A percentile compares a stretch with the other conserved stretches of the same genome.
Evolutionary conservation across 2,329 filamentous ascomycete genomes (phyloP).

Genomic region (Aspergillus brunneoviolaceus): DNA sequence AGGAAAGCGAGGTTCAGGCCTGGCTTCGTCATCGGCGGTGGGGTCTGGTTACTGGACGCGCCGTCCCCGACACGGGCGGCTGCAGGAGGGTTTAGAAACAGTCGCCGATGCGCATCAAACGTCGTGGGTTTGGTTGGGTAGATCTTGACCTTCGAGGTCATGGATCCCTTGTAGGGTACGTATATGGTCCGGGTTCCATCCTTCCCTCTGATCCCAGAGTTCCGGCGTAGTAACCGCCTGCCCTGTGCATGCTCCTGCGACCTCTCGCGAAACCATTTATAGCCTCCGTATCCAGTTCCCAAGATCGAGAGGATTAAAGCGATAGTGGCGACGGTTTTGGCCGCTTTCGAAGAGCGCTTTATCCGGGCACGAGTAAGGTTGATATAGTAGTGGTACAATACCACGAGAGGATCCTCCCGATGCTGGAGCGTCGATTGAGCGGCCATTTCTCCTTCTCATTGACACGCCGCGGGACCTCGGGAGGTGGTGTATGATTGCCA

Average conservation of each 20-base stretch:
- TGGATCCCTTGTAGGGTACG: slow-evolving; percentile 77
- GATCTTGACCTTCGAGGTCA: slow-evolving; percentile 86
- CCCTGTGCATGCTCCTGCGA: slow-evolving; percentile 80
- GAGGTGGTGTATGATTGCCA: neutral
- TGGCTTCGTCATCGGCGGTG: slow-evolving; percentile 86
- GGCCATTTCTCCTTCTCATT: slow-evolving; percentile 60
- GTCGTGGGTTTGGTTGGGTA: slow-evolving; percentile 86
- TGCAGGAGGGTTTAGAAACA: slow-evolving; percentile 88
- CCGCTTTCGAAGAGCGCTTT: slow-evolving; percentile 65
- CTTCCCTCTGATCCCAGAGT: slow-evolving; percentile 90
- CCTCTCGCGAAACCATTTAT: slow-evolving; percentile 71
- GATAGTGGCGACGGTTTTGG: slow-evolving; percentile 73
- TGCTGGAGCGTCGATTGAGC: slow-evolving; percentile 79
- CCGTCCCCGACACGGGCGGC: slow-evolving; percentile 75
- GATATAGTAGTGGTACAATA: slow-evolving; percentile 56
- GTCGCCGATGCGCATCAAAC: slow-evolving; percentile 89
- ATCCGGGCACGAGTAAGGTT: slow-evolving; percentile 53
- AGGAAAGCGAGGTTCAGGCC: slow-evolving; percentile 93
- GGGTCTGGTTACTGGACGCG: slow-evolving; percentile 61
- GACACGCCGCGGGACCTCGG: neutral
- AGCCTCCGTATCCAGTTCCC: slow-evolving; percentile 73
- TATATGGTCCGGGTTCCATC: slow-evolving; percentile 94
- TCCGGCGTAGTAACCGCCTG: slow-evolving; percentile 76
- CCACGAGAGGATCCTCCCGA: slow-evolving; percentile 65
- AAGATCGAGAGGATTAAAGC: slow-evolving; percentile 76